Evolutionary conservation across 2,329 filamentous ascomycete genomes (phyloP).

Genomic region (Alternaria rosae): DNA sequence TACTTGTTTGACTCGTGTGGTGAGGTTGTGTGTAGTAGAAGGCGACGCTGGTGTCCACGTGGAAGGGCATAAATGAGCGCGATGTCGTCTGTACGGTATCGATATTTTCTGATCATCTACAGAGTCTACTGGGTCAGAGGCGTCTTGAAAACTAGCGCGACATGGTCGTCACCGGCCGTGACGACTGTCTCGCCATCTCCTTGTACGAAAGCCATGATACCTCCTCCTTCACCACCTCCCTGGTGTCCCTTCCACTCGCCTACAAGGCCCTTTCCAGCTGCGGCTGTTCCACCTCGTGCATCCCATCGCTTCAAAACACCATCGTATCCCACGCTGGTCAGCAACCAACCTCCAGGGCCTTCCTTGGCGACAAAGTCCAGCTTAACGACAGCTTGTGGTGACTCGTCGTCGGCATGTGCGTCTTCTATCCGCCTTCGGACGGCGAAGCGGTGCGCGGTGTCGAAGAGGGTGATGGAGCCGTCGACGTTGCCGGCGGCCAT

Average conservation of each 20-base stretch:
- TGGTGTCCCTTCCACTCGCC: slow-evolving; percentile 92
- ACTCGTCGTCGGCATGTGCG: slow-evolving; percentile 74
- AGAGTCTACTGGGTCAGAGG: slow-evolving; percentile 20
- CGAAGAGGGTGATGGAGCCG: slow-evolving; percentile 81
- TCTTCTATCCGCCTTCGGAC: slow-evolving; percentile 82
- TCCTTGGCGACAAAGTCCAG: slow-evolving; percentile 78
- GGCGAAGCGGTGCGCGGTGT: slow-evolving; percentile 84
- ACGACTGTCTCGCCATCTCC: slow-evolving; percentile 76
- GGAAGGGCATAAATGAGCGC: background rate
- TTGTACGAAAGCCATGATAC: slow-evolving; percentile 90
- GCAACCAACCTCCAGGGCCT: slow-evolving; percentile 64
- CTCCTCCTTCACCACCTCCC: slow-evolving; percentile 83
- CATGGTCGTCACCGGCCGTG: slow-evolving; percentile 85
- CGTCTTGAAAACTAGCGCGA: slow-evolving; percentile 38
- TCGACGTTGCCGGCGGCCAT: slow-evolving; percentile 71
- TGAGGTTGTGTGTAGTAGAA: background rate
- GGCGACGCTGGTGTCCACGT: background rate
- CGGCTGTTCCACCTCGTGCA: slow-evolving; percentile 70
- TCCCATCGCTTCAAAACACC: slow-evolving; percentile 93
- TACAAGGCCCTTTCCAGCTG: slow-evolving; percentile 72
- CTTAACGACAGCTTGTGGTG: slow-evolving; percentile 89
- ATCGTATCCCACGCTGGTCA: slow-evolving; percentile 92
- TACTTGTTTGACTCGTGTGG: background rate
- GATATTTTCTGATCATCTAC: background rate
- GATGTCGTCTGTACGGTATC: background rate